phyloP scores from a whole-genome alignment of 768 basidiomycete species.

The Suillus fuscotomentosus region DNA sequence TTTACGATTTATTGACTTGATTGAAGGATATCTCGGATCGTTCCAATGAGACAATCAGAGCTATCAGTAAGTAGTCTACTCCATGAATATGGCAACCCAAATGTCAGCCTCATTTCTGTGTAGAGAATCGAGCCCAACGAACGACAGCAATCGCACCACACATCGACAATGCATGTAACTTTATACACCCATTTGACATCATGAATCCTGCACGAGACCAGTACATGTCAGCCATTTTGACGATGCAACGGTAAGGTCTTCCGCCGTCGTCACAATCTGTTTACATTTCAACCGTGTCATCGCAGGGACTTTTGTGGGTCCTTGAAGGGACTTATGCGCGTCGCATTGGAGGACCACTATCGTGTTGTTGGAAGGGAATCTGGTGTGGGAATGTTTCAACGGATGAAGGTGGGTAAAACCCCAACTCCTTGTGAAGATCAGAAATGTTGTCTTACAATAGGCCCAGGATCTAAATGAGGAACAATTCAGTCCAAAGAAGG shows the following conservation, averaged over 20 bases:
- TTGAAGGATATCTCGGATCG: neutral
- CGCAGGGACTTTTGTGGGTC: neutral
- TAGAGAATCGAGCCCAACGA: neutral
- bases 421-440: neutral
- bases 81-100: neutral
- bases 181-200: neutral
- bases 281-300: neutral
- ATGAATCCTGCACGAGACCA: neutral
- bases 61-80: neutral
- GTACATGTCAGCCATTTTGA: neutral
- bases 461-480: neutral
- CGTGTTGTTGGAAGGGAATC: neutral
- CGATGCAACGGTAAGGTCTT: neutral
- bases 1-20: neutral
- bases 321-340: neutral
- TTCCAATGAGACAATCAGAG: neutral
- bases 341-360: neutral
- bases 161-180: neutral
- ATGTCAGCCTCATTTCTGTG: neutral
- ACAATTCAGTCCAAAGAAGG: neutral
- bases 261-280: neutral
- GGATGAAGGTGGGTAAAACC: slow-evolving; percentile 1
- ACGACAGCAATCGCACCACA: neutral
- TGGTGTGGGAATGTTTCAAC: neutral
- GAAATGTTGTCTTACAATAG: neutral